Base-by-base conservation (phyloP, 2,329 filamentous ascomycete species). In the Hypoxylon sp. region DNA sequence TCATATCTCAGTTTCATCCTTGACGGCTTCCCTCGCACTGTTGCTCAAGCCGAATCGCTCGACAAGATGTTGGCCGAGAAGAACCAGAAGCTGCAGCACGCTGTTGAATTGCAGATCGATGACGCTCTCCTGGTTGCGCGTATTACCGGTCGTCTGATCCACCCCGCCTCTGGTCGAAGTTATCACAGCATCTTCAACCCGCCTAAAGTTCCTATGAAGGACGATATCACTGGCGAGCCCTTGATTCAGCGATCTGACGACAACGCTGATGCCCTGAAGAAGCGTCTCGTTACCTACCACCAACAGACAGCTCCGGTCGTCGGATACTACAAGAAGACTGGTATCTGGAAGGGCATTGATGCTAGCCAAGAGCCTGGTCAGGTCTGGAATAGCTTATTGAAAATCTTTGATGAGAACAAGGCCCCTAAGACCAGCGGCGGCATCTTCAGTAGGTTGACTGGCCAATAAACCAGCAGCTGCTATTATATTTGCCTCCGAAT, bases 131-230 rank as follows among this genome's bases (percentile, higher is more conserved):
- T 99, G 66, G 95, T 99, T 69, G 91, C 94, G 74, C 93, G 96
- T 78, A 98, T 99, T 82, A 99, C 96, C 68, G 96, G 96, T 77
- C 95, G 96, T 77, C 87, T 99, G 69, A 87, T 99, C 75, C 96
- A 99, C 87, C 95, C 95, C 64, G 95, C 95, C 57, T 98, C 94
- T 62, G 96, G 96, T 73, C 94, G 96, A 78, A 94, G 93, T 74
- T 99, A 99, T 86, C 96, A 99, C 90, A 96, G 91, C 83, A 92
- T 96, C 82, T 99, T 99, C 90, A 98, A 98, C 89, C 96, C 96
- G 56, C 96, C 96, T 77, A 97, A 98, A 89, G 84, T 89, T 76
- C 77, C 88, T 72, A 98, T 98, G 96, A 97, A 90, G 80, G 96
- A 99, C 82, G 96, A 99, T 82, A 82, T 98, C 74, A 98, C 96